Evolutionary conservation across 2,329 filamentous ascomycete genomes (phyloP).

Genomic region (Colletotrichum sp.): DNA sequence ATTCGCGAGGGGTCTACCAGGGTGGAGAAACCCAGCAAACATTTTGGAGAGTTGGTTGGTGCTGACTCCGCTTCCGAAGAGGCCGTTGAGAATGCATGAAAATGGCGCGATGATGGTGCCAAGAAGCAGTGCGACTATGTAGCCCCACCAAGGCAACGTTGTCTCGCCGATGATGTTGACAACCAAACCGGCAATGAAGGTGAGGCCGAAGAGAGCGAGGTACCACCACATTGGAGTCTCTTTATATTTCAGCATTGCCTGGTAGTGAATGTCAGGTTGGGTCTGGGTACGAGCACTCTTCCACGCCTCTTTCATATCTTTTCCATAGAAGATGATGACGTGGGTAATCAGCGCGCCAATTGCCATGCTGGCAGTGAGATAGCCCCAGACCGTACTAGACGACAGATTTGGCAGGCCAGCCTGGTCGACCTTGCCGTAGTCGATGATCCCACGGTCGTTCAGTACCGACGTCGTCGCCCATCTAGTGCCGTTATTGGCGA

Average conservation of each 20-base stretch:
- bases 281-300: conserved; percentile 22
- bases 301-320: conserved; percentile 21
- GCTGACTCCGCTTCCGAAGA: conserved; percentile 23
- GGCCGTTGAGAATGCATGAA: conserved; percentile 31
- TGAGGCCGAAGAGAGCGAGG: conserved; percentile 29
- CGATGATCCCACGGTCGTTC: conserved; percentile 27
- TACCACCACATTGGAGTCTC: conserved; percentile 44
- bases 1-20: conserved; percentile 41
- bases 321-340: conserved; percentile 23
- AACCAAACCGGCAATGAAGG: conserved; percentile 37
- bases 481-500: conserved; percentile 28
- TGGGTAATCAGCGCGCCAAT: conserved; percentile 26
- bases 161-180: conserved; percentile 39
- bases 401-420: conserved; percentile 31
- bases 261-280: conserved; percentile 43
- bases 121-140: conserved; percentile 36
- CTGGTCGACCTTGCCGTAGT: conserved; percentile 27
- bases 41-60: conserved; percentile 39
- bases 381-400: conserved; percentile 29
- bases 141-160: conserved; percentile 39
- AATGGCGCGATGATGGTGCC: conserved; percentile 39
- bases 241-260: conserved; percentile 43
- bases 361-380: conserved; percentile 34
- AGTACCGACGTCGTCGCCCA: conserved; percentile 26
- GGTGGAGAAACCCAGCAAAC: conserved; percentile 51